Evolutionary conservation across 23 red algal species (phyloP).

Genomic region (Agarophyton chilense): DNA sequence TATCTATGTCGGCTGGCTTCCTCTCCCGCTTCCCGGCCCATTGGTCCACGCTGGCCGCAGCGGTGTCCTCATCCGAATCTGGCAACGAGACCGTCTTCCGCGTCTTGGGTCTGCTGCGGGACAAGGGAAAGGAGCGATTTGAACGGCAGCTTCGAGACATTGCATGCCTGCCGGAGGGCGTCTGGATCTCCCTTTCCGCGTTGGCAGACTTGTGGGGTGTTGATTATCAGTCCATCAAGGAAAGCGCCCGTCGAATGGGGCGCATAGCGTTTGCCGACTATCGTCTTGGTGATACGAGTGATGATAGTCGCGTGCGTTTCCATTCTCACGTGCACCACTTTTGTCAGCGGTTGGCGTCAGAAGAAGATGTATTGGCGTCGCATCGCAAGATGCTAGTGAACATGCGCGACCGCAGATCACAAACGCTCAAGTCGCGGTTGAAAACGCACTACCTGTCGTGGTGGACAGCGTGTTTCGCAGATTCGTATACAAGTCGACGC

Average conservation of each 20-base stretch:
- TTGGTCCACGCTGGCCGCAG: constrained; percentile 13
- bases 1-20: constrained; percentile 58
- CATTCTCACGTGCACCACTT: constrained; percentile 49
- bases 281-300: constrained; percentile 51
- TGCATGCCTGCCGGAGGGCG: constrained; percentile 43
- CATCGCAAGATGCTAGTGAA: constrained; percentile 43
- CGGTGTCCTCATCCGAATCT: neutral
- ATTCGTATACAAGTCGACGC: constrained; percentile 45
- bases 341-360: constrained; percentile 10
- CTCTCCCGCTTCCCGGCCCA: constrained; percentile 20
- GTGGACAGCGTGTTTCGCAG: constrained; percentile 38
- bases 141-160: constrained; percentile 43
- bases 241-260: constrained; percentile 42
- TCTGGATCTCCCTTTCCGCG: constrained; percentile 60
- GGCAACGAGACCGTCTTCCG: constrained; percentile 41
- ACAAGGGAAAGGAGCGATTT: constrained; percentile 30
- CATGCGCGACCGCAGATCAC: constrained; percentile 7
- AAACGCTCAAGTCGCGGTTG: constrained; percentile 12
- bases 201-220: constrained; percentile 62
- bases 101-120: constrained; percentile 19
- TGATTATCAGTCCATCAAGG: constrained; percentile 51
- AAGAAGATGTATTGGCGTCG: constrained; percentile 5
- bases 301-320: constrained; percentile 68
- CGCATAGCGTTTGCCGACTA: constrained; percentile 64
- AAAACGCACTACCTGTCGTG: constrained; percentile 58